phyloP scores from a whole-genome alignment of 345 rosid genomes.

The Nephelium lappaceum region DNA sequence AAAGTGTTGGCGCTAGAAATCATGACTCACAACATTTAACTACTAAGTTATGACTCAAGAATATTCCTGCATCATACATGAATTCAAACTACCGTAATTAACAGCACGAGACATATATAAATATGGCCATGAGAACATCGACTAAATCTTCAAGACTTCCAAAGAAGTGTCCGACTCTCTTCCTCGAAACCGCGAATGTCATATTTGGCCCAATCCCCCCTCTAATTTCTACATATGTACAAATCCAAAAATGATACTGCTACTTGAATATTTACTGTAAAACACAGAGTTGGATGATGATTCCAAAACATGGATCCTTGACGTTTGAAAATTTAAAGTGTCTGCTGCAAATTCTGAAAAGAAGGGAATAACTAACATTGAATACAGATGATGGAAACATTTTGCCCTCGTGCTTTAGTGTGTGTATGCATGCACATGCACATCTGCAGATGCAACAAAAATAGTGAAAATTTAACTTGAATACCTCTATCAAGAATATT shows the following conservation, averaged over 20 bases:
- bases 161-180: not conserved
- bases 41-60: not conserved
- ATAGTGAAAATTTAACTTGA: not conserved
- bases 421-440: too few species aligned
- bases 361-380: not conserved
- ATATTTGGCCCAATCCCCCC: not conserved
- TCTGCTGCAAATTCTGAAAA: not conserved
- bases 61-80: not conserved
- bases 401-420: not conserved
- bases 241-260: not conserved
- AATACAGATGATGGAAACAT: not conserved
- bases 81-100: not conserved
- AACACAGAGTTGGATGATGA: not conserved
- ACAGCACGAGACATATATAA: not conserved
- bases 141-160: not conserved
- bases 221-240: not conserved
- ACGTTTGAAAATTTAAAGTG: not conserved
- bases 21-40: not conserved
- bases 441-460: not conserved
- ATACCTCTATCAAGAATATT: not conserved
- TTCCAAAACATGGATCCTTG: too few species aligned
- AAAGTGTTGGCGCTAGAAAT: not conserved
- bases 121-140: not conserved
- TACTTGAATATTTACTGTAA: not conserved
- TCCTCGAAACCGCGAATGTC: not conserved